phyloP scores from a whole-genome alignment of 2,329 filamentous ascomycete species.

The Penicillium freii region DNA sequence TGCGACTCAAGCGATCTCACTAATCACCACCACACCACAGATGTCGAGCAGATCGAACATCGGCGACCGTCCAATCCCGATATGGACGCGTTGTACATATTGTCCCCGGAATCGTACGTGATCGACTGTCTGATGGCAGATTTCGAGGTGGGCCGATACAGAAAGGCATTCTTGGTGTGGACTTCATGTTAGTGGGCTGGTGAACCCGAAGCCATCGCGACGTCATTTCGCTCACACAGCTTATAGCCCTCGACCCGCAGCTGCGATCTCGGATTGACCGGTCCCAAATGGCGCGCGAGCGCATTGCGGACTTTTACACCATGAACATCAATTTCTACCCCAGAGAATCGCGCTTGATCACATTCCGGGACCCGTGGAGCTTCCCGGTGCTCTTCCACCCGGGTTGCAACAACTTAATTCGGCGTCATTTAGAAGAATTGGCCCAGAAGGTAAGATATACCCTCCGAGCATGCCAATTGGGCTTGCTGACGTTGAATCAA shows the following conservation, averaged over 20 bases:
- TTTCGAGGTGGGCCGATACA: constrained; percentile 79
- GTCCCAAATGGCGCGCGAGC: constrained; percentile 65
- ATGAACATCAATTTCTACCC: constrained; percentile 87
- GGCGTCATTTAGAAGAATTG: constrained; percentile 76
- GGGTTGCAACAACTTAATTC: constrained; percentile 78
- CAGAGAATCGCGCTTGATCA: constrained; percentile 84
- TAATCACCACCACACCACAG: constrained; percentile 37
- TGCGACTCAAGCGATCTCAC: neutral
- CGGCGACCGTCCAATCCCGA: constrained; percentile 76
- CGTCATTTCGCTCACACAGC: constrained; percentile 22
- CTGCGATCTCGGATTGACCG: constrained; percentile 73
- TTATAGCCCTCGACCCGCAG: constrained; percentile 63
- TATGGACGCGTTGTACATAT: constrained; percentile 92
- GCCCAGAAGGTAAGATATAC: constrained; percentile 73
- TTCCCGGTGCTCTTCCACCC: constrained; percentile 92
- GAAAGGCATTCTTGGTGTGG: constrained; percentile 79
- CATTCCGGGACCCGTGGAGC: constrained; percentile 92
- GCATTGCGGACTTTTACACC: constrained; percentile 76
- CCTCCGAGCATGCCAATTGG: constrained; percentile 10
- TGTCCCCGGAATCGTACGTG: constrained; percentile 81
- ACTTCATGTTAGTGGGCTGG: constrained; percentile 57
- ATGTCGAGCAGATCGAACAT: constrained; percentile 92
- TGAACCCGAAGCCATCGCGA: constrained; percentile 1
- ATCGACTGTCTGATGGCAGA: constrained; percentile 94
- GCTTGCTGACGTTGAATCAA: constrained; percentile 36